These are phyloP conservation scores for Fusarium sp. DNA, from an alignment of 2,329 filamentous ascomycete species.

Conservation along the genomic window DNA sequence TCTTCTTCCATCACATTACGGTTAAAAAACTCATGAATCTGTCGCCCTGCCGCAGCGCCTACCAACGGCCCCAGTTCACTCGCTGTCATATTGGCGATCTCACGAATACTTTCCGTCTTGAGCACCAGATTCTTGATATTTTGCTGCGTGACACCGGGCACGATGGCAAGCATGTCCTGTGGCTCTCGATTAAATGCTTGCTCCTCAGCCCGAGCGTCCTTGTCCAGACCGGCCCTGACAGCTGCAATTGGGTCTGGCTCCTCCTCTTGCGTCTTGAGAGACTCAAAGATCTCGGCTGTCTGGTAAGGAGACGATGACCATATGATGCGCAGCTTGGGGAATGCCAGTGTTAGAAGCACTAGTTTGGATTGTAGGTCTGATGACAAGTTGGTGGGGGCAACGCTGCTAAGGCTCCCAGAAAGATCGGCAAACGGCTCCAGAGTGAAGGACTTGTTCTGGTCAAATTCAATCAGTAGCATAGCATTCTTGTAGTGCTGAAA, in stretches of 20 bases:
- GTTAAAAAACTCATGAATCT: constrained; percentile 85
- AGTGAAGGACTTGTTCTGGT: constrained; percentile 96
- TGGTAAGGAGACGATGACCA: constrained; percentile 95
- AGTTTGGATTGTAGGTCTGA: constrained; percentile 91
- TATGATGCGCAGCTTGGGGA: constrained; percentile 87
- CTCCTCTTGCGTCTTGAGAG: constrained; percentile 86
- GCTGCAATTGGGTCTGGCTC: constrained; percentile 92
- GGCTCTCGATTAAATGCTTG: constrained; percentile 84
- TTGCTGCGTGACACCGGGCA: constrained; percentile 85
- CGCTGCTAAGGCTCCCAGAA: constrained; percentile 67
- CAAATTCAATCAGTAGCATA: constrained; percentile 96
- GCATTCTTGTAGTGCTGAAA: constrained; percentile 88
- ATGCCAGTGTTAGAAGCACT: constrained; percentile 90
- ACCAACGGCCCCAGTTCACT: constrained; percentile 77
- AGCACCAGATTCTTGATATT: constrained; percentile 77
- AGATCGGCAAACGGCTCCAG: constrained; percentile 81
- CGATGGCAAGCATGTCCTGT: constrained; percentile 86
- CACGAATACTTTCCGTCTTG: constrained; percentile 77
- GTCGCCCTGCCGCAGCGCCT: constrained; percentile 78
- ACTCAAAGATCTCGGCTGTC: constrained; percentile 95
- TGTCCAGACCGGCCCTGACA: constrained; percentile 78
- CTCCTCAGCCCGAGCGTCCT: constrained; percentile 65
- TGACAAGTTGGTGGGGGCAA: constrained; percentile 64
- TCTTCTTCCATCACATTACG: constrained; percentile 65
- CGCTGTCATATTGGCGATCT: constrained; percentile 86